Evolutionary conservation across 2,329 filamentous ascomycete species (phyloP).

Genomic region (Diaporthe australafricana): DNA sequence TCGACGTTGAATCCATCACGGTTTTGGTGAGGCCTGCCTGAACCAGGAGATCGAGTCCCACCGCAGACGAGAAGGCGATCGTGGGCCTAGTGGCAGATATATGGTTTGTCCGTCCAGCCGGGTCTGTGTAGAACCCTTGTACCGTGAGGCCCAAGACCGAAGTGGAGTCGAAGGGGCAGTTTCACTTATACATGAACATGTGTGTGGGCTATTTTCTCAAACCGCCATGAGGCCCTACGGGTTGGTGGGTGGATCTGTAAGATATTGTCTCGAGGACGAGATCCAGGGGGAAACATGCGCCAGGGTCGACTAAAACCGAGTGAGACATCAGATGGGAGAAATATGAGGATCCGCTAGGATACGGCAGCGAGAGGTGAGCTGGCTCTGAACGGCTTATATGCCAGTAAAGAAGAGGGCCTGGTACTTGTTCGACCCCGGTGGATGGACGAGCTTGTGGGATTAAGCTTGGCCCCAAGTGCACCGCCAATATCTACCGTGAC

Average conservation of each 20-base stretch:
- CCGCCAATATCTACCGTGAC: slow-evolving; percentile 12
- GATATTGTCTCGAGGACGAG: neutral
- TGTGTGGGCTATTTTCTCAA: slow-evolving; percentile 26
- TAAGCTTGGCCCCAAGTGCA: slow-evolving; percentile 14
- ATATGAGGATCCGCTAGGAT: slow-evolving; percentile 6
- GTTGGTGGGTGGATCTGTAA: slow-evolving; percentile 4
- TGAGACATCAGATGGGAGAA: slow-evolving; percentile 21
- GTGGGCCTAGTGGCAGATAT: slow-evolving; percentile 20
- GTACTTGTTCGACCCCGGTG: neutral
- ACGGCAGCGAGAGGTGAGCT: neutral
- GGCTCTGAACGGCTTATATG: neutral
- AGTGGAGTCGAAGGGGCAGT: slow-evolving; percentile 25
- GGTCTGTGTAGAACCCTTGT: neutral
- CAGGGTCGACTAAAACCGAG: slow-evolving; percentile 27
- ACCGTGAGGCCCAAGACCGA: slow-evolving; percentile 6
- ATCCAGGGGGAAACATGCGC: slow-evolving; percentile 18
- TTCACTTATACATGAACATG: slow-evolving; percentile 18
- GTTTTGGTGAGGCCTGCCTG: slow-evolving; percentile 25
- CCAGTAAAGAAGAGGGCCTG: neutral
- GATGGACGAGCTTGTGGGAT: slow-evolving; percentile 14
- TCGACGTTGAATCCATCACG: slow-evolving; percentile 27
- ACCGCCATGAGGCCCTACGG: neutral
- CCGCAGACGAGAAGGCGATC: neutral
- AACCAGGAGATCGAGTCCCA: neutral
- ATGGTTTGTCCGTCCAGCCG: slow-evolving; percentile 11